These are phyloP conservation scores for Geum urbanum DNA, from an alignment of 306 rosid genomes.

Conservation along the genomic window DNA sequence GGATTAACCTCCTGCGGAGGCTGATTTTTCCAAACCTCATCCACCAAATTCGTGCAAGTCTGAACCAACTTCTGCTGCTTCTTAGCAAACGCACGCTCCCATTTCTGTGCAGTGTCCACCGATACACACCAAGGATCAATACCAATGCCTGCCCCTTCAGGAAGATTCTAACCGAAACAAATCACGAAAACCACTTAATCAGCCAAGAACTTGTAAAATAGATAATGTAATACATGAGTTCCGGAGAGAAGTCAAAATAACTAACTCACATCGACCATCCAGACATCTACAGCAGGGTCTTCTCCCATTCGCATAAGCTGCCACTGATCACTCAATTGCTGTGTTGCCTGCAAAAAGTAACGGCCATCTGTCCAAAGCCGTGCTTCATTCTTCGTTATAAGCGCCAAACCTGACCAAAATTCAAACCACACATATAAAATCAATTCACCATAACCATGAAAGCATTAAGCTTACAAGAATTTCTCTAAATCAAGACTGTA, in stretches of 20 bases:
- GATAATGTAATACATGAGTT: not conserved
- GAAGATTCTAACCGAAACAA: slow-evolving; percentile 55
- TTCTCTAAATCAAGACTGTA: not conserved
- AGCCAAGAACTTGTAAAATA: not conserved
- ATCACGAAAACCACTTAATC: slow-evolving; percentile 10
- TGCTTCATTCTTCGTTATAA: slow-evolving; percentile 66
- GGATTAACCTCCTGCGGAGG: slow-evolving; percentile 60
- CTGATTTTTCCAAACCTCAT: slow-evolving; percentile 81
- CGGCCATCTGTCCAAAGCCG: slow-evolving; percentile 96
- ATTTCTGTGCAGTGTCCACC: slow-evolving; percentile 72
- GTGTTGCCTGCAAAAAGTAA: slow-evolving; percentile 87
- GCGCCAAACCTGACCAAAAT: slow-evolving; percentile 71
- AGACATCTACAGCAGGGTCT: slow-evolving; percentile 78
- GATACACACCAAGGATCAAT: slow-evolving; percentile 96
- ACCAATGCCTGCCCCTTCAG: slow-evolving; percentile 63
- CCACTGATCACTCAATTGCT: slow-evolving; percentile 82
- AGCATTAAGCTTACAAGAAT: not conserved
- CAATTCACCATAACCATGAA: not conserved
- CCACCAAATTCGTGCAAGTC: slow-evolving; percentile 76
- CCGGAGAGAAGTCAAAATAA: slow-evolving; percentile 1
- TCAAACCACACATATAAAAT: not conserved
- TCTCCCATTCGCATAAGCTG: slow-evolving; percentile 94
- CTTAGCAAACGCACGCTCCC: slow-evolving; percentile 63
- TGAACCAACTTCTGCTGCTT: slow-evolving; percentile 82
- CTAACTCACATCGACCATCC: slow-evolving; percentile 90